phyloP scores from a whole-genome alignment of 1,284 basidiomycete genomes.

The Heterobasidion occidentale region DNA sequence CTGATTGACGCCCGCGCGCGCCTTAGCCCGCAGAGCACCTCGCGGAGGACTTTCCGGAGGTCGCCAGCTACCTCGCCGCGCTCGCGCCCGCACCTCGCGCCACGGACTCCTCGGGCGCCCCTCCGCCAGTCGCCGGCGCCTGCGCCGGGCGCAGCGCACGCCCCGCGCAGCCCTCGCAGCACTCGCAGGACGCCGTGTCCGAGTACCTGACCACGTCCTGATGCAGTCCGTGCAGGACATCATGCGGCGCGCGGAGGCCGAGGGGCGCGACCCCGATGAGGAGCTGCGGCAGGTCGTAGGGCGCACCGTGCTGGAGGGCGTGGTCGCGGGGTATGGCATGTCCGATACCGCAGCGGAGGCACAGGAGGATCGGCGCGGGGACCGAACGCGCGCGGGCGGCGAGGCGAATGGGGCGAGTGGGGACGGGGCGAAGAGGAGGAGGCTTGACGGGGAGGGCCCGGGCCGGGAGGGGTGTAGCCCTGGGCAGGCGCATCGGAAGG shows the following conservation, averaged over 20 bases:
- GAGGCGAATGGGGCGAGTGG: slow-evolving; percentile 8
- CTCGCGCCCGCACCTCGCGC: slow-evolving; percentile 11
- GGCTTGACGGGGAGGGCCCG: slow-evolving; percentile 12
- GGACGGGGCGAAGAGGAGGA: slow-evolving; percentile 20
- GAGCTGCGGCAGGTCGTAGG: slow-evolving; percentile 52
- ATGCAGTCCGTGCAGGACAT: slow-evolving; percentile 61
- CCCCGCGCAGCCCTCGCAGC: slow-evolving; percentile 45
- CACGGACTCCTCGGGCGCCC: slow-evolving; percentile 1
- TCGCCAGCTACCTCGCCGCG: slow-evolving; percentile 59
- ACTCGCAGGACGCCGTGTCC: slow-evolving; percentile 61
- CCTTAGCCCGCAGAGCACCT: slow-evolving; percentile 68
- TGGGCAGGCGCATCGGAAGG: too few species aligned
- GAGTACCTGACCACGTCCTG: slow-evolving; percentile 64
- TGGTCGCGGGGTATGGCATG: slow-evolving; percentile 43
- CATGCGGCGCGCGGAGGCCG: slow-evolving; percentile 54
- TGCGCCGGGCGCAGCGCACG: background rate
- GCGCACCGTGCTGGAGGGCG: slow-evolving; percentile 51
- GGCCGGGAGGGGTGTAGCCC: too few species aligned
- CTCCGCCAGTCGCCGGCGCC: slow-evolving; percentile 9
- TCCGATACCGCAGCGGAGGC: background rate
- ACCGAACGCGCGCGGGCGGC: background rate
- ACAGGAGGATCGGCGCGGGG: background rate
- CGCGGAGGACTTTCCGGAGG: slow-evolving; percentile 72
- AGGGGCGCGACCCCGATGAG: slow-evolving; percentile 53
- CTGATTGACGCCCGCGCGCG: background rate